Conservation (phyloP, 2,329 filamentous ascomycete genomes). For the Aspergillus melleus region DNA sequence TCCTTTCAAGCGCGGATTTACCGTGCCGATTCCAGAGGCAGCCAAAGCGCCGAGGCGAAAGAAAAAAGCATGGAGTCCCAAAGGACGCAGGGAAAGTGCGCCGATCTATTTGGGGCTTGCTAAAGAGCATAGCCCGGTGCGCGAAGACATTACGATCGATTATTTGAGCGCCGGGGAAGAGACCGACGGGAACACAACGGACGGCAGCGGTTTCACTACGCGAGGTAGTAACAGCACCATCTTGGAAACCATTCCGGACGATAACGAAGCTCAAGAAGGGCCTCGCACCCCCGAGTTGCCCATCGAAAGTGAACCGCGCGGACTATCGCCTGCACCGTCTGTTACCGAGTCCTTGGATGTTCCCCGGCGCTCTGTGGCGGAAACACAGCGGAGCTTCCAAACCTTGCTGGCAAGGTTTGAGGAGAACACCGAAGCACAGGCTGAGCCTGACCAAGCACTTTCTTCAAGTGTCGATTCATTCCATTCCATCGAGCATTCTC, state of each 20-base stretch:
- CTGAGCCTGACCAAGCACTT: slow-evolving; percentile 29
- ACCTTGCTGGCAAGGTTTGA: slow-evolving; percentile 42
- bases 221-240: slow-evolving; percentile 24
- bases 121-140: slow-evolving; percentile 14
- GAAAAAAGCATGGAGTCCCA: slow-evolving; percentile 69
- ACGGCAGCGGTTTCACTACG: slow-evolving; percentile 29
- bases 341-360: slow-evolving; percentile 12
- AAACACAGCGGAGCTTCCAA: slow-evolving; percentile 35
- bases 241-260: slow-evolving; percentile 25
- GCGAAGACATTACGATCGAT: slow-evolving; percentile 20
- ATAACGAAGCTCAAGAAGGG: slow-evolving; percentile 13
- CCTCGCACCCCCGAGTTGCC: background rate
- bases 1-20: slow-evolving; percentile 77
- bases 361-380: slow-evolving; percentile 26
- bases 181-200: slow-evolving; percentile 34
- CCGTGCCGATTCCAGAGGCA: slow-evolving; percentile 69
- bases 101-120: slow-evolving; percentile 18
- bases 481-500: slow-evolving; percentile 35
- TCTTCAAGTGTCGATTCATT: slow-evolving; percentile 46
- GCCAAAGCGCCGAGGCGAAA: slow-evolving; percentile 66
- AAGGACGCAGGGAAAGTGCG: slow-evolving; percentile 46
- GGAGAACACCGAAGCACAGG: slow-evolving; percentile 26
- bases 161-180: slow-evolving; percentile 32
- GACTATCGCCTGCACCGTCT: background rate
- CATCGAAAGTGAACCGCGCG: background rate